phyloP scores from a whole-genome alignment of 1,284 basidiomycete genomes.

The Fomitiporia mediterranea region DNA sequence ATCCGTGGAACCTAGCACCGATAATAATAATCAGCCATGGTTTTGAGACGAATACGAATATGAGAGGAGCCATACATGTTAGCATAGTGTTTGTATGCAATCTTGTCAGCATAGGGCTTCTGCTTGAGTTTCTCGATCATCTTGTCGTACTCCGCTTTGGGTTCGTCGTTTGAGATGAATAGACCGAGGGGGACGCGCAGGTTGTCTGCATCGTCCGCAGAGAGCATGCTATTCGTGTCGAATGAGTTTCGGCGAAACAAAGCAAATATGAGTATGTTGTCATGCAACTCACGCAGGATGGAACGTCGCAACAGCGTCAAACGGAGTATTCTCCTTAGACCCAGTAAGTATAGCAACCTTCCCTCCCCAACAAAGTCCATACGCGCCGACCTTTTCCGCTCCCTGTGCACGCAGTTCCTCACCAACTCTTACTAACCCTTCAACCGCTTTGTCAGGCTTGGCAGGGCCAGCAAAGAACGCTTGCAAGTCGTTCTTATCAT shows the following conservation, averaged over 20 bases:
- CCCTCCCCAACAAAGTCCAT: conserved; percentile 62
- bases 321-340: conserved; percentile 33
- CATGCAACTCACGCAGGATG: conserved; percentile 49
- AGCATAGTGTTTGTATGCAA: conserved; percentile 49
- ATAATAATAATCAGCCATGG: conserved; percentile 15
- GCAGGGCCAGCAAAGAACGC: conserved; percentile 51
- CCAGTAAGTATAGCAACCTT: conserved; percentile 47
- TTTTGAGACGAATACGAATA: background rate
- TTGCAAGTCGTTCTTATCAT: conserved; percentile 46
- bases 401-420: conserved; percentile 43
- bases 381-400: conserved; percentile 43
- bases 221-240: conserved; percentile 46
- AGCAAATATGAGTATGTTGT: background rate
- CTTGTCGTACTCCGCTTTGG: conserved; percentile 50
- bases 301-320: conserved; percentile 46
- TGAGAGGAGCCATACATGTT: conserved; percentile 48
- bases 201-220: conserved; percentile 45
- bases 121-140: conserved; percentile 45
- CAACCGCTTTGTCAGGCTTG: conserved; percentile 38
- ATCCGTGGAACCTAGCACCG: conserved; percentile 56
- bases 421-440: conserved; percentile 45
- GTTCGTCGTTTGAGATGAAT: conserved; percentile 60
- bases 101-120: conserved; percentile 51
- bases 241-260: background rate
- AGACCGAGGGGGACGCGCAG: conserved; percentile 53